A percentile compares a stretch with the other conserved stretches of the same genome.
Evolutionary conservation across 1,284 basidiomycete genomes (phyloP).

Genomic region (Ustilago bromivora): DNA sequence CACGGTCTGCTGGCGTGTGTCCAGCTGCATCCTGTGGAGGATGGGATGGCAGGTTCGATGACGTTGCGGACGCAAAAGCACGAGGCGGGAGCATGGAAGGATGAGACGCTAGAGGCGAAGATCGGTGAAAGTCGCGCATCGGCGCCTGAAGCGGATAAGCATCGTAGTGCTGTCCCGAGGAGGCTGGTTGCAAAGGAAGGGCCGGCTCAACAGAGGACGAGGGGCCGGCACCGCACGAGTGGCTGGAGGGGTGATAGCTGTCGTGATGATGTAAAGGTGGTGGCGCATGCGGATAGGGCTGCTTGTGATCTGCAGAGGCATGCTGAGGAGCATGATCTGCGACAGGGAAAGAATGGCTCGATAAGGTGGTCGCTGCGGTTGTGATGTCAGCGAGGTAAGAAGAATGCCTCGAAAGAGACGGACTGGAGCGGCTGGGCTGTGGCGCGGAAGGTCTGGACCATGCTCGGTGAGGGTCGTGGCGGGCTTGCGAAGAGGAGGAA

Average conservation of each 20-base stretch:
- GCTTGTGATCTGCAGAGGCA: conserved; percentile 12
- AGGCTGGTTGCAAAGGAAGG: conserved; percentile 9
- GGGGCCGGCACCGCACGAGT: conserved; percentile 13
- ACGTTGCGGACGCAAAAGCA: background rate
- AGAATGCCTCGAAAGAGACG: conserved; percentile 5
- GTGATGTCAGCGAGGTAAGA: conserved; percentile 4
- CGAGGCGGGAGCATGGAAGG: conserved; percentile 23
- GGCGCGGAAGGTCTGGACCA: conserved; percentile 17
- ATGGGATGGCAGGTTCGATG: background rate
- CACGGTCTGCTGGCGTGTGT: conserved; percentile 8
- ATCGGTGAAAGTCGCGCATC: conserved; percentile 24
- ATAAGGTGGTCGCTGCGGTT: background rate
- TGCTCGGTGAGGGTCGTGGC: conserved; percentile 1
- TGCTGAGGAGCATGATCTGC: conserved; percentile 3
- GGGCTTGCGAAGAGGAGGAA: background rate
- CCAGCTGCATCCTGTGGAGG: background rate
- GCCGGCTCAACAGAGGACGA: conserved; percentile 4
- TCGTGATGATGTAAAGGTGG: conserved; percentile 11
- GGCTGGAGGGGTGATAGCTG: conserved; percentile 13
- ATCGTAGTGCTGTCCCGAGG: conserved; percentile 10
- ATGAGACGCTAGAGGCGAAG: conserved; percentile 24
- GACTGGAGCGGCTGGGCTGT: conserved; percentile 7
- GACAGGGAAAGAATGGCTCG: background rate
- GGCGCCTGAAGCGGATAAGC: conserved; percentile 29
- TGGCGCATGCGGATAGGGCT: conserved; percentile 22